A percentile compares a stretch with the other conserved stretches of the same genome.
These are phyloP conservation scores for Nadsonia starkeyi-henricii DNA, from an alignment of 1,139 yeast genomes.

Conservation along the genomic window DNA sequence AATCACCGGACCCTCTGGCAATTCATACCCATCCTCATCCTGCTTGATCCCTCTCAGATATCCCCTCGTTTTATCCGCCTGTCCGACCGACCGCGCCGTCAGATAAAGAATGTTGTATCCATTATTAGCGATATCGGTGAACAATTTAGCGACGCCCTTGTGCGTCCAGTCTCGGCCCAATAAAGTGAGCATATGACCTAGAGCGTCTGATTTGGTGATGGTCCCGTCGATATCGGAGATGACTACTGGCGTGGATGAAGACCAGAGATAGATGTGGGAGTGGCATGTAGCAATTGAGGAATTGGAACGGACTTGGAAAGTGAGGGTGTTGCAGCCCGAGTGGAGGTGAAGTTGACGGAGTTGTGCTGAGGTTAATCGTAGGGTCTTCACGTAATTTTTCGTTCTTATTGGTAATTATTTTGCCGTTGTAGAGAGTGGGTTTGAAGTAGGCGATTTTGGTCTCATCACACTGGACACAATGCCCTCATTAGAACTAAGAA, in stretches of 20 bases:
- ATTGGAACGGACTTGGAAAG: conserved; percentile 66
- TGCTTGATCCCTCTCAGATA: conserved; percentile 71
- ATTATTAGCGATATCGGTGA: conserved; percentile 68
- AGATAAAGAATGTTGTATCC: conserved; percentile 90
- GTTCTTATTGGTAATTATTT: too few relatives aligned
- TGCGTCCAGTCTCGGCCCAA: conserved; percentile 98
- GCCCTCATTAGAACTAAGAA: conserved; percentile 35
- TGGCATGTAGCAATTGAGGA: conserved; percentile 66
- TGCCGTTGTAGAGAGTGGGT: too few relatives aligned
- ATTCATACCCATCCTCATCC: conserved; percentile 52
- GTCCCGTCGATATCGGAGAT: conserved; percentile 98
- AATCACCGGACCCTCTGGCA: conserved; percentile 94
- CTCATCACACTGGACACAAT: too few relatives aligned
- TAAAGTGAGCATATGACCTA: conserved; percentile 90
- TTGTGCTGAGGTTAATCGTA: conserved; percentile 85
- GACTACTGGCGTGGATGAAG: conserved; percentile 71
- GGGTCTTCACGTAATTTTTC: conserved; percentile 56
- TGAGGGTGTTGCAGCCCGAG: conserved; percentile 65
- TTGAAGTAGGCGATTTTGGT: too few relatives aligned
- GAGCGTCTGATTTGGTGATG: conserved; percentile 91
- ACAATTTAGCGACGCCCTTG: conserved; percentile 83
- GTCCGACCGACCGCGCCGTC: conserved; percentile 92
- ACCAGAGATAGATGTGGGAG: conserved; percentile 76
- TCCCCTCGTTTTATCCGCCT: conserved; percentile 83
- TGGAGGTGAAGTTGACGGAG: conserved; percentile 57